Percentiles rank a stretch among this genome's conserved stretches.
phyloP scores from a whole-genome alignment of 192 early-diverging fungal genomes.

The Geranomyces michiganensis region DNA sequence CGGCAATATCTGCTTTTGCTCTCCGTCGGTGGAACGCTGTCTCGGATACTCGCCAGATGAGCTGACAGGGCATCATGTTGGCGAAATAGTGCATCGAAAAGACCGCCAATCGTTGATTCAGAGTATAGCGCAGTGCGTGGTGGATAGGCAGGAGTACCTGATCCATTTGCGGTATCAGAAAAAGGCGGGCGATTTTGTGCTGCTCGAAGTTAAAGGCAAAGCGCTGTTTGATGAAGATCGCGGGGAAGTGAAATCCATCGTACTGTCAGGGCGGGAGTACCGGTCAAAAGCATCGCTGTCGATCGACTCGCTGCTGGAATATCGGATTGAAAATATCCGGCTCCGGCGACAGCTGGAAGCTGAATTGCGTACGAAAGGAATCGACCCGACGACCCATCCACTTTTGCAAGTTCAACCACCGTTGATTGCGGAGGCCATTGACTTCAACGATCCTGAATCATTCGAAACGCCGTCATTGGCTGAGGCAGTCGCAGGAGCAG shows the following conservation, averaged over 20 bases:
- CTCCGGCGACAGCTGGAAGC: slow-evolving; percentile 35
- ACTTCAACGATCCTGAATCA: slow-evolving; percentile 3
- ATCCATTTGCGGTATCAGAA: slow-evolving; percentile 34
- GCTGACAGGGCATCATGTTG: slow-evolving; percentile 27
- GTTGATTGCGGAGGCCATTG: background rate
- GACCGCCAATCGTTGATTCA: slow-evolving; percentile 21
- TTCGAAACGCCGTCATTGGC: background rate
- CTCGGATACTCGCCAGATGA: slow-evolving; percentile 36
- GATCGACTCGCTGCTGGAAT: slow-evolving; percentile 44
- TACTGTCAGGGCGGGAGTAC: slow-evolving; percentile 35
- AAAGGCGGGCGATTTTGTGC: slow-evolving; percentile 36
- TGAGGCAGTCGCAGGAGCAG: background rate
- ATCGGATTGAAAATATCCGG: slow-evolving; percentile 43
- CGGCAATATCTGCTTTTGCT: slow-evolving; percentile 32
- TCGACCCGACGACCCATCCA: slow-evolving; percentile 36
- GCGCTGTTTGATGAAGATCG: slow-evolving; percentile 17
- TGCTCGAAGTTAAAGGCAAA: slow-evolving; percentile 43
- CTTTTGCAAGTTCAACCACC: slow-evolving; percentile 5
- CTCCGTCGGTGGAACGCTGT: slow-evolving; percentile 30
- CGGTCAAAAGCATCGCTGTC: slow-evolving; percentile 37
- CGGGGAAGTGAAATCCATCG: slow-evolving; percentile 17
- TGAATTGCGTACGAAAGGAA: slow-evolving; percentile 26
- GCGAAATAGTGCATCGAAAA: slow-evolving; percentile 34
- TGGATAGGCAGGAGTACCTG: slow-evolving; percentile 13
- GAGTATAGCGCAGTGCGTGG: slow-evolving; percentile 1